A percentile compares a stretch with the other conserved stretches of the same genome.
These are phyloP conservation scores for Ceratocystiopsis minuta DNA, from an alignment of 2,329 filamentous ascomycete species.

Conservation along the genomic window DNA sequence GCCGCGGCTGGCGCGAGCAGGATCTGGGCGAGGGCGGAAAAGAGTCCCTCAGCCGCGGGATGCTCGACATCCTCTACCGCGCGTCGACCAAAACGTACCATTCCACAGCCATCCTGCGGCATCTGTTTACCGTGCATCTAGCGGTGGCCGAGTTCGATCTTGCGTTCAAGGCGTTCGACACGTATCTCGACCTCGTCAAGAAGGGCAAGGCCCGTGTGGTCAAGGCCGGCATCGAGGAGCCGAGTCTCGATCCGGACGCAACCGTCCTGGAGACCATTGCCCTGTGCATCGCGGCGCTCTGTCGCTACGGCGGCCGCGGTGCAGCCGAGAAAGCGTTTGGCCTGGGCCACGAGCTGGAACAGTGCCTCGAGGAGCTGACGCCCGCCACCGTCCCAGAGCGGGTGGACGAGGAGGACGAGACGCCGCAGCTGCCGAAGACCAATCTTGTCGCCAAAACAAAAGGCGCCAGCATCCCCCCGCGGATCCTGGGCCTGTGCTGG, in stretches of 20 bases:
- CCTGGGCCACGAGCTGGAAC: conserved; percentile 52
- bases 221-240: conserved; percentile 55
- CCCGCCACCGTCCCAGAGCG: conserved; percentile 14
- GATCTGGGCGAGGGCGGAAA: conserved; percentile 72
- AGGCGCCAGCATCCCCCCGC: conserved; percentile 28
- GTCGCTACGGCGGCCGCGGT: conserved; percentile 56
- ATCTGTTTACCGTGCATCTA: conserved; percentile 75
- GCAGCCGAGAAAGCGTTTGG: conserved; percentile 65
- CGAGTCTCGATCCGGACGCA: conserved; percentile 60
- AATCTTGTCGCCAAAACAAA: conserved; percentile 10
- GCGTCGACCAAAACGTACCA: conserved; percentile 90
- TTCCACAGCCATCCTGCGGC: conserved; percentile 71
- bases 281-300: conserved; percentile 63
- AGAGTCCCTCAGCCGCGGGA: conserved; percentile 51
- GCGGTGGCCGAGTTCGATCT: conserved; percentile 82
- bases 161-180: conserved; percentile 77
- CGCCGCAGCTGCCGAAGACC: neutral
- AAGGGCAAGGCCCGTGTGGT: conserved; percentile 69
- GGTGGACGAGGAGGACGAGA: conserved; percentile 7
- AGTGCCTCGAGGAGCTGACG: conserved; percentile 47
- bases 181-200: conserved; percentile 75
- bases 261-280: conserved; percentile 61
- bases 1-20: conserved; percentile 59
- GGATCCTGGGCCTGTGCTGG: conserved; percentile 53
- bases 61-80: conserved; percentile 77